phyloP scores from a whole-genome alignment of 495 filamentous ascomycete species.

The Pseudoneurospora amorphoporcata region DNA sequence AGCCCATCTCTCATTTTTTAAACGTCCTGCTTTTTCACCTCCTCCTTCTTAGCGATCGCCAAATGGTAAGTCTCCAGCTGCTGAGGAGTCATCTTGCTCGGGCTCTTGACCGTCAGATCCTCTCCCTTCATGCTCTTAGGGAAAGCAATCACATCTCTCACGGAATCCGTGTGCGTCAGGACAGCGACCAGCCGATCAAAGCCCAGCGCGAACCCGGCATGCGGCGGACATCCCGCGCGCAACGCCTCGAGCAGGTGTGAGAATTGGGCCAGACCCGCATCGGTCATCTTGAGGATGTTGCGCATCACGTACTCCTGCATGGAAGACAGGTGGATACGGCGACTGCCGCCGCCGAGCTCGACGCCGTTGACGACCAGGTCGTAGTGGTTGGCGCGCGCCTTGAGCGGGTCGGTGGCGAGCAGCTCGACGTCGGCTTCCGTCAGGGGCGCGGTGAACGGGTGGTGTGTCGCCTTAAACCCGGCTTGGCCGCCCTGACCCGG shows the following conservation, averaged over 20 bases:
- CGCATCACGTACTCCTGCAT: conserved; percentile 80
- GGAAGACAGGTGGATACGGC: conserved; percentile 78
- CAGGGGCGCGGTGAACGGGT: conserved; percentile 89
- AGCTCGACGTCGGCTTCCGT: conserved; percentile 61
- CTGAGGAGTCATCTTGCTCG: conserved; percentile 50
- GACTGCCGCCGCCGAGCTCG: conserved; percentile 86
- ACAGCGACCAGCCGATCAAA: conserved; percentile 85
- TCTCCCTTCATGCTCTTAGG: conserved; percentile 84
- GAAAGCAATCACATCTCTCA: conserved; percentile 92
- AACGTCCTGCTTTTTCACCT: conserved; percentile 1
- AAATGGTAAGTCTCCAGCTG: conserved; percentile 66
- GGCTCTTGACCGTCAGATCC: conserved; percentile 70
- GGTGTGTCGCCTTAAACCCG: conserved; percentile 80
- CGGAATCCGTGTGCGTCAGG: conserved; percentile 60
- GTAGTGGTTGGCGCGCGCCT: conserved; percentile 73
- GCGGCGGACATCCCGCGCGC: conserved; percentile 85
- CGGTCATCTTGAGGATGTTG: conserved; percentile 59
- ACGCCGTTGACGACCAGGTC: conserved; percentile 94
- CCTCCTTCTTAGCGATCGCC: conserved; percentile 2
- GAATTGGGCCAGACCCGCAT: conserved; percentile 63
- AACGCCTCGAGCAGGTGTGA: conserved; percentile 75
- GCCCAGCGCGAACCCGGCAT: conserved; percentile 86
- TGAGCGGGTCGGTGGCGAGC: conserved; percentile 59
- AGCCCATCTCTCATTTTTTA: background rate
- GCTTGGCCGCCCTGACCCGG: conserved; percentile 75